Evolutionary conservation across 495 filamentous ascomycete genomes (phyloP), one percentile per base, ranked within the genome.

Genomic region (Penicillium desertorum): DNA sequence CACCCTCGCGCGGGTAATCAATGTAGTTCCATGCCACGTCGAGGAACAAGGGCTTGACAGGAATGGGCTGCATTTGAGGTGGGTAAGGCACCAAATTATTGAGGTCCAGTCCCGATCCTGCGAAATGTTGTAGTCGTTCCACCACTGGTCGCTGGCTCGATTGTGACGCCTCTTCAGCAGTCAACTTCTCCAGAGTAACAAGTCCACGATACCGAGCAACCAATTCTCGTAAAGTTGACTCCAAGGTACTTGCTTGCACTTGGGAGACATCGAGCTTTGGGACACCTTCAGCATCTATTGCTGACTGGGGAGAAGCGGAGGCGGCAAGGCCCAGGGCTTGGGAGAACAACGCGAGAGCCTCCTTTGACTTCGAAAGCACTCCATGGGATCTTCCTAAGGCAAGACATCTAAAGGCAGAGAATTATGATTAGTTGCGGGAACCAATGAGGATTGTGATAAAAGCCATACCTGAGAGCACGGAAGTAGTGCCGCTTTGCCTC

Each of bases 1-100:
- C 27, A 22, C 56, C 59, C 30, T 66, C 65, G 4, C 88, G 89
- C 2, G 94, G 92, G 70, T 99, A 99, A 20, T 91, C 86, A 58
- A 99, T 91, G 68, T 96, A 99, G 70, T 98, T 99, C 88, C 91
- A 98, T 16, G 94, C 94, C 12, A 96, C 89, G 69, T 99, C 94
- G 45, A 98, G 82, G 79, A 97, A 98, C 16, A 99, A 71, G 16
- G 94, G 95, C 72, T 99, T 99, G 16, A 97, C 91, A 0, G 94
- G 92, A 37, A 97, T 83, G 0, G 89, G 83, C 54, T 89, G 83
- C 52, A 96, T 75, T 61, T 83, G 83, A 0, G 94, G 93, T 5
- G 94, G 95, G 68, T 91, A 97, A 0, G 82, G 81, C 17, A 96
- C 94, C 30, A 99, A 79, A 56, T 94, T 89, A 14, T 76, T 75